Evolutionary conservation across 108 stramenopile species (phyloP), one percentile per base, ranked within the genome.

Genomic region (Fragilaria radians): DNA sequence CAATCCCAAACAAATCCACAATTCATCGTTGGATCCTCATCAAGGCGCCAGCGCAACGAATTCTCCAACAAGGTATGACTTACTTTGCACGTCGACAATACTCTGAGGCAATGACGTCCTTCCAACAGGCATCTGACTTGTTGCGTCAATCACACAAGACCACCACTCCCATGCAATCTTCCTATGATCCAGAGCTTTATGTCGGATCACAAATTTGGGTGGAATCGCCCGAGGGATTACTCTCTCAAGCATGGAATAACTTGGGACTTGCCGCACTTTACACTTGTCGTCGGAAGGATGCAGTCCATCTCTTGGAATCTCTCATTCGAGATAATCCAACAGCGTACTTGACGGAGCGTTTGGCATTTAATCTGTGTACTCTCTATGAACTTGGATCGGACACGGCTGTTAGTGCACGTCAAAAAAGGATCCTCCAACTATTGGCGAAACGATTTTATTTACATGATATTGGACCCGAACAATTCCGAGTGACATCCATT

Each of bases 281-380:
- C 72, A 73, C 83, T 52, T 79, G 88, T 69, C 64, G 62, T 23
- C 74, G 79, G 79, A 49, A 80, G 29, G 56, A 73, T 48, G 80
- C 82, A 2, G 78, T 91, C 29, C 46, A 57, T 26, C 31, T 76
- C 42, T 67, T 95, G 74, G 95, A 96, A 68, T 69, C 60, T 9
- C 54, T 93, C 52, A 69, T 95, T 7, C 83, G 88, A 22, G 80
- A 82, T 32, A 77, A 93, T 66, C 94, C 95, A 3, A 66, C 78
- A 0, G 32, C 61, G 46, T 84, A 74, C 59, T 68, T 96, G 69
- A 68, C 89, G 5, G 86, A 93, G 65, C 80, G 87, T 9, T 62
- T 91, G 50, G 85, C 88, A 27, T 91, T 95, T 66, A 96, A 96
- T 66, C 72, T 96, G 30, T 92, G 95, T 71, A 96, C 92, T 0